A percentile compares a stretch with the other conserved stretches of the same genome.
These are phyloP conservation scores for Lentinus brumalis DNA, from an alignment of 768 basidiomycete species.

Conservation along the genomic window DNA sequence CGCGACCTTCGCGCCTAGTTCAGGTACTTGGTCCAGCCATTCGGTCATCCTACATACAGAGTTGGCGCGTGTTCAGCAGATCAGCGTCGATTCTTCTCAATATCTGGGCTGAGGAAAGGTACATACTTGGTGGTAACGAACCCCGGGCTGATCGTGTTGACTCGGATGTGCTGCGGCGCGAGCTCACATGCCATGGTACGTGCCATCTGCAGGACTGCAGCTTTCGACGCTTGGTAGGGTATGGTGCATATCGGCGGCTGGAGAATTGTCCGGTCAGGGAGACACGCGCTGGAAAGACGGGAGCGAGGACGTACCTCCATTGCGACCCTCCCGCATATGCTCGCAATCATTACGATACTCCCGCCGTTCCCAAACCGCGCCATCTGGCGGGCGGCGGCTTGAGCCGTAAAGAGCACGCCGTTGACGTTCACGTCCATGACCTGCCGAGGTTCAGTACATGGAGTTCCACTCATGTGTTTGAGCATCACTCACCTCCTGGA, in stretches of 20 bases:
- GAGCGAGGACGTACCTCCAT: slow-evolving; percentile 47
- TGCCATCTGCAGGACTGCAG: slow-evolving; percentile 76
- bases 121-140: slow-evolving; percentile 68
- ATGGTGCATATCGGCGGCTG: slow-evolving; percentile 69
- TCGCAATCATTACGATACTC: slow-evolving; percentile 45
- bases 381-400: slow-evolving; percentile 40
- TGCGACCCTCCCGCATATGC: slow-evolving; percentile 52
- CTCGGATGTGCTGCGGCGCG: slow-evolving; percentile 62
- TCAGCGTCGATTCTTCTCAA: no score
- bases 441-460: slow-evolving; percentile 31
- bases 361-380: slow-evolving; percentile 36
- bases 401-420: slow-evolving; percentile 38
- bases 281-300: not conserved
- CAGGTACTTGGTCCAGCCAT: slow-evolving; percentile 62
- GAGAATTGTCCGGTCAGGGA: not conserved
- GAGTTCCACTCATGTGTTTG: no score
- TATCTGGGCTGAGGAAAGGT: no score
- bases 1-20: slow-evolving; percentile 65
- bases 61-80: no score
- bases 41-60: slow-evolving; percentile 70
- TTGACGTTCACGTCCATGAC: slow-evolving; percentile 66
- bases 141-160: slow-evolving; percentile 76
- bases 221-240: slow-evolving; percentile 76
- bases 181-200: slow-evolving; percentile 83
- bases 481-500: no score